Conservation (phyloP, 169 alveolate species). For the Haemoproteus tartakovskyi region DNA sequence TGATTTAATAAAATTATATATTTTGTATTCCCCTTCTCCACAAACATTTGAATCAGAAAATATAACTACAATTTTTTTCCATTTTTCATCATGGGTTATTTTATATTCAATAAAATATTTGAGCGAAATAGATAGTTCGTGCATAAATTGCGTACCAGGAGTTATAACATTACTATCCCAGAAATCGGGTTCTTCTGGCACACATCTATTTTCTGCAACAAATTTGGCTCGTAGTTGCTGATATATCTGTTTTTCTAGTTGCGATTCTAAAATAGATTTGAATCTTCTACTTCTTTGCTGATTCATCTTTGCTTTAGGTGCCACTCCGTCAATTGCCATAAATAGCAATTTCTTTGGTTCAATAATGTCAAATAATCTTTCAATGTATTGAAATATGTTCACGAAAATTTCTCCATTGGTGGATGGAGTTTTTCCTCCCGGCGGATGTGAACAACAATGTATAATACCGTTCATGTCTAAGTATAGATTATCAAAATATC, state of each 20-base stretch:
- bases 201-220: slow-evolving; percentile 62
- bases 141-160: slow-evolving; percentile 99
- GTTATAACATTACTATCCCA: slow-evolving; percentile 99
- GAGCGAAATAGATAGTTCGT: slow-evolving; percentile 79
- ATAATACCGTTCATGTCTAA: slow-evolving; percentile 99
- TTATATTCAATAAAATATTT: slow-evolving; percentile 88
- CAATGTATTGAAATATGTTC: slow-evolving; percentile 90
- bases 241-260: slow-evolving; percentile 58
- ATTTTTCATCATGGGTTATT: slow-evolving; percentile 85
- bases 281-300: slow-evolving; percentile 96
- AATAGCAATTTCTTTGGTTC: slow-evolving; percentile 92
- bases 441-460: slow-evolving; percentile 97
- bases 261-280: slow-evolving; percentile 80
- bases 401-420: slow-evolving; percentile 92
- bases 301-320: slow-evolving; percentile 99
- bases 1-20: slow-evolving; percentile 93
- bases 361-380: slow-evolving; percentile 89
- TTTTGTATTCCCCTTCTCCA: slow-evolving; percentile 99
- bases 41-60: slow-evolving; percentile 97
- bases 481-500: slow-evolving; percentile 95
- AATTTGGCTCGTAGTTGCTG: slow-evolving; percentile 68
- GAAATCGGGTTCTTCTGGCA: slow-evolving; percentile 25
- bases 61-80: slow-evolving; percentile 90
- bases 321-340: slow-evolving; percentile 99
- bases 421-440: slow-evolving; percentile 83